Conservation (phyloP, 2,329 filamentous ascomycete genomes). For the Passalora sequoiae region DNA sequence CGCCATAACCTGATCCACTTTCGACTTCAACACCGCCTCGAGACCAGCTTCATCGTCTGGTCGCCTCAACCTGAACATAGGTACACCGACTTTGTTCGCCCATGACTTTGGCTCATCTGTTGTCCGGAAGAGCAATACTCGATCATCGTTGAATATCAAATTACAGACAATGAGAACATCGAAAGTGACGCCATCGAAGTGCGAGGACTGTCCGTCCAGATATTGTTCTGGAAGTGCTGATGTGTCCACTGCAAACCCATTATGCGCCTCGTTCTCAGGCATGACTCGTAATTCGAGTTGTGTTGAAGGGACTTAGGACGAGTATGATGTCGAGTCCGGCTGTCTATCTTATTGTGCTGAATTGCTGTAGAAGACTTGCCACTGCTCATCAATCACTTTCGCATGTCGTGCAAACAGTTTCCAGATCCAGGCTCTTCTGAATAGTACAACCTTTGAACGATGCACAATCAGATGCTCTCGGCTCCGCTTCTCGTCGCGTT, state of each 20-base stretch:
- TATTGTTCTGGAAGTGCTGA: constrained; percentile 6
- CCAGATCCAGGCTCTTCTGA: no score
- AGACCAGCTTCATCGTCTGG: constrained; percentile 11
- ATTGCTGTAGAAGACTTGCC: no score
- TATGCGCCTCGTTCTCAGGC: neutral
- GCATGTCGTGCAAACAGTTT: no score
- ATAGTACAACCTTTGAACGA: no score
- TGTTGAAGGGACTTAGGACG: no score
- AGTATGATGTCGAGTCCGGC: no score
- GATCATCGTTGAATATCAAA: constrained; percentile 17
- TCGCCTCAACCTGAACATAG: constrained; percentile 12
- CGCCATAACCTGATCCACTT: constrained; percentile 10
- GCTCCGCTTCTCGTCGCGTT: no score
- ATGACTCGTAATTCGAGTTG: neutral
- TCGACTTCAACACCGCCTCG: constrained; percentile 10
- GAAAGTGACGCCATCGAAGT: constrained; percentile 8
- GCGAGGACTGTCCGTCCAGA: constrained; percentile 9
- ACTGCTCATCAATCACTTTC: no score
- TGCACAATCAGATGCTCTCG: no score
- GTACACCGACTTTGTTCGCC: constrained; percentile 10
- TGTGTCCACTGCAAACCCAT: neutral
- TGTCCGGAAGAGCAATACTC: constrained; percentile 12
- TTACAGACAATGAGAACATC: constrained; percentile 17
- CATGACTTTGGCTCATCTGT: constrained; percentile 11
- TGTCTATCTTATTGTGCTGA: no score